These are phyloP conservation scores for Dipodascus geniculatus DNA, from an alignment of 805 yeast species.

Conservation along the genomic window DNA sequence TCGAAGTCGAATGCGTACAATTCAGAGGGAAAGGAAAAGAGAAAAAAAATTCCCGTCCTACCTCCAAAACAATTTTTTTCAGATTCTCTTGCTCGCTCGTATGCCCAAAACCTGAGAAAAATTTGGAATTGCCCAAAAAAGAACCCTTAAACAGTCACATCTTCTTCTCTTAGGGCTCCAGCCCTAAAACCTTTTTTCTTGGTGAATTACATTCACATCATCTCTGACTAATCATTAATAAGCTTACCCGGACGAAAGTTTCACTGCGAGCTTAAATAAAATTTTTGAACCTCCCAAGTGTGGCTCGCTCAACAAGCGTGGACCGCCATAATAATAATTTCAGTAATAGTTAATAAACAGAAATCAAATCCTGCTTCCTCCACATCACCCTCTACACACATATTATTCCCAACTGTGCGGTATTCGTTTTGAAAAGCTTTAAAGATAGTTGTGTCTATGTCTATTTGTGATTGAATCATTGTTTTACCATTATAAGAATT, in stretches of 20 bases:
- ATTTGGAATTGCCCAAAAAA: neutral
- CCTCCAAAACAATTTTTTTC: neutral
- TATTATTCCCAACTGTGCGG: too few species aligned
- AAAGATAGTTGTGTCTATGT: too few species aligned
- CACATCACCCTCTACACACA: too few species aligned
- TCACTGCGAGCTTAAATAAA: neutral
- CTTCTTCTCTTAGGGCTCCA: neutral
- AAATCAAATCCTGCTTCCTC: too few species aligned
- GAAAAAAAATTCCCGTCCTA: neutral
- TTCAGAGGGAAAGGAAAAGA: neutral
- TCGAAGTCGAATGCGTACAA: neutral
- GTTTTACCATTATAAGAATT: neutral
- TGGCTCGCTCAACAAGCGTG: neutral
- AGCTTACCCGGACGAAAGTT: too few species aligned
- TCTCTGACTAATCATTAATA: too few species aligned
- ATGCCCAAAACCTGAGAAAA: slow-evolving; percentile 1
- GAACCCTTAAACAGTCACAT: neutral
- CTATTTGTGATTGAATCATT: neutral
- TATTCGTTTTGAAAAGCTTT: too few species aligned
- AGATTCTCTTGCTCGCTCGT: neutral
- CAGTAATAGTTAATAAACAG: too few species aligned
- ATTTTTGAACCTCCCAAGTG: neutral
- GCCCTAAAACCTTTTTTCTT: too few species aligned
- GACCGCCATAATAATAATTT: neutral
- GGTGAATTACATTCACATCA: too few species aligned